A percentile compares a stretch with the other conserved stretches of the same genome.
These are phyloP conservation scores for Fusarium subtropicale DNA, from an alignment of 2,329 filamentous ascomycete genomes.

Conservation along the genomic window DNA sequence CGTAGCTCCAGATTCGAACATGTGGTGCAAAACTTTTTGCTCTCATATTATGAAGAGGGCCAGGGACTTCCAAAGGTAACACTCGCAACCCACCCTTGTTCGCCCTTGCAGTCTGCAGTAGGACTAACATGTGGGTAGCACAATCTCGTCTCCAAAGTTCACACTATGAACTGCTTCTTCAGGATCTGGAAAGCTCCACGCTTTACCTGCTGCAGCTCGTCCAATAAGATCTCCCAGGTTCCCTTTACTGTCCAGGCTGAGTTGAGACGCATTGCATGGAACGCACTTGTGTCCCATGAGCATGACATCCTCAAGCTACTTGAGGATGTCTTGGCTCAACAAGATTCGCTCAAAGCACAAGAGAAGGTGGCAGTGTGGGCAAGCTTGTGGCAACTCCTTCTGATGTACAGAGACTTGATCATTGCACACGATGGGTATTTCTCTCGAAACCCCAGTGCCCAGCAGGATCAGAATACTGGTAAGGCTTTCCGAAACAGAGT, in stretches of 20 bases:
- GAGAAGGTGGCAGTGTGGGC: conserved; percentile 61
- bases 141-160: conserved; percentile 57
- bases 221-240: conserved; percentile 52
- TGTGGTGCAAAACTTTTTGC: conserved; percentile 54
- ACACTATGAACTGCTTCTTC: conserved; percentile 63
- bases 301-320: conserved; percentile 56
- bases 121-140: conserved; percentile 51
- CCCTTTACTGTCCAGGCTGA: conserved; percentile 57
- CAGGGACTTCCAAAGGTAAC: conserved; percentile 55
- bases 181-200: conserved; percentile 59
- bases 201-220: conserved; percentile 57
- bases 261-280: conserved; percentile 55
- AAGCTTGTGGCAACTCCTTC: conserved; percentile 62
- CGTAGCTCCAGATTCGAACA: conserved; percentile 49
- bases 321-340: conserved; percentile 55
- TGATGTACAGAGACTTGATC: conserved; percentile 61
- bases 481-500: conserved; percentile 15
- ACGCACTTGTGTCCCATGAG: conserved; percentile 53
- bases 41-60: conserved; percentile 53
- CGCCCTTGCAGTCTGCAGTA: background rate
- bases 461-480: conserved; percentile 44
- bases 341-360: conserved; percentile 53
- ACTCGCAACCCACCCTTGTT: conserved; percentile 24
- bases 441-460: conserved; percentile 38
- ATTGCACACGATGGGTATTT: conserved; percentile 49